phyloP scores from a whole-genome alignment of 164 flowering plant genomes.

The Sextonia rubra region DNA sequence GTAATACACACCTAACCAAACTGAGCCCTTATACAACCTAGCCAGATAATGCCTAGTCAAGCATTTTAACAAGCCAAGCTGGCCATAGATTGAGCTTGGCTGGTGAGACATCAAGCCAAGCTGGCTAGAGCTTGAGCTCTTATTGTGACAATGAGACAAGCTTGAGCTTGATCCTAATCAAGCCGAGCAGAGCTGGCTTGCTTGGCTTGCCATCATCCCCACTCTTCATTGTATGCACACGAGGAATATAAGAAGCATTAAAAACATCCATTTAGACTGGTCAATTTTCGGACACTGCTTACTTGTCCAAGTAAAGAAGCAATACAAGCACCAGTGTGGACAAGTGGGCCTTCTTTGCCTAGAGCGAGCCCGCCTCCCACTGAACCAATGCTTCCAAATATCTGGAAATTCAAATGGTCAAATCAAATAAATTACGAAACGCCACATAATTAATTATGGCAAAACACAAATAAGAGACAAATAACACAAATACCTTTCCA shows the following conservation, averaged over 20 bases:
- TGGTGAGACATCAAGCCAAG: too few species aligned
- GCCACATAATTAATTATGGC: background rate
- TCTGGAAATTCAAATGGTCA: slow-evolving; percentile 29
- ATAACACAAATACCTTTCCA: slow-evolving; percentile 61
- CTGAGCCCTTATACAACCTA: too few species aligned
- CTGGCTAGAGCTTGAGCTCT: too few species aligned
- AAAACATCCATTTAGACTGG: background rate
- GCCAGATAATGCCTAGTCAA: too few species aligned
- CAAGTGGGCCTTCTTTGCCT: slow-evolving; percentile 99
- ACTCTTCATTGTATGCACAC: background rate
- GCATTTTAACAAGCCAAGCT: too few species aligned
- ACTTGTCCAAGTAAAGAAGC: slow-evolving; percentile 99
- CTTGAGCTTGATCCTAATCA: too few species aligned
- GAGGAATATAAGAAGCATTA: background rate
- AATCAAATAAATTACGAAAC: background rate
- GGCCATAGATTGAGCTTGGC: too few species aligned
- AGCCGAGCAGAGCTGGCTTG: too few species aligned
- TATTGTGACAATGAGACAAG: too few species aligned
- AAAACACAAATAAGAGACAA: background rate
- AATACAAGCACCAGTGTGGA: slow-evolving; percentile 98
- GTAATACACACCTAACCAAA: too few species aligned
- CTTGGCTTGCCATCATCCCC: too few species aligned
- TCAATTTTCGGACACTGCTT: slow-evolving; percentile 16
- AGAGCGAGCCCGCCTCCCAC: slow-evolving; percentile 98
- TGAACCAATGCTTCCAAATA: slow-evolving; percentile 98